phyloP scores from a whole-genome alignment of 495 filamentous ascomycete genomes.

The Penicilliopsis zonata region DNA sequence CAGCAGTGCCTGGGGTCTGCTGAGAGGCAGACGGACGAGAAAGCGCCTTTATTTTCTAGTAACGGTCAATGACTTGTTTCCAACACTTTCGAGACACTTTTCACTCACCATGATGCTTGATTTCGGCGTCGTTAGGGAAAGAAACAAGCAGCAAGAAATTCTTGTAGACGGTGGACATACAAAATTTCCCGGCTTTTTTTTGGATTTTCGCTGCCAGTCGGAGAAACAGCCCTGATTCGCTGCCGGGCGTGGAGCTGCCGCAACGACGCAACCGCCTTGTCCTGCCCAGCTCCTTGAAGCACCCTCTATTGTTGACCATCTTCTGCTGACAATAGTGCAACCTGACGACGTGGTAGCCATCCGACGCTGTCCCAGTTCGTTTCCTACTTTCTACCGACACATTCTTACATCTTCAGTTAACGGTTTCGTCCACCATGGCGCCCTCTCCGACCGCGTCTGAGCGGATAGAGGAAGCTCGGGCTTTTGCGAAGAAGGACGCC shows the following conservation, averaged over 20 bases:
- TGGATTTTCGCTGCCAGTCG: neutral
- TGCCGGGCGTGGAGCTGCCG: neutral
- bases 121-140: neutral
- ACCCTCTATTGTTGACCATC: neutral
- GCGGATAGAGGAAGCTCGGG: constrained; percentile 74
- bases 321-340: no score
- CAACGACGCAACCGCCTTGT: neutral
- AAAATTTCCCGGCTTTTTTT: constrained; percentile 2
- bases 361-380: no score
- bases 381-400: no score
- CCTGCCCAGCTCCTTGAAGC: neutral
- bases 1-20: constrained; percentile 66
- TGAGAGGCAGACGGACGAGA: constrained; percentile 63
- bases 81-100: no score
- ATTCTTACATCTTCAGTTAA: constrained; percentile 1
- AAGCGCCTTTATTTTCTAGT: constrained; percentile 86
- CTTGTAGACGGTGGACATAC: neutral
- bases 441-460: constrained; percentile 36
- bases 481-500: constrained; percentile 62
- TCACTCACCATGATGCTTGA: constrained; percentile 2
- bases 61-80: no score
- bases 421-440: constrained; percentile 30
- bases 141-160: neutral
- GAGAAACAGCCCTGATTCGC: neutral
- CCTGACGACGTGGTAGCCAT: no score